Evolutionary conservation across 176 grass and related monocot genomes (phyloP), one percentile per base, ranked within the genome.

Genomic region (Eleusine coracana): DNA sequence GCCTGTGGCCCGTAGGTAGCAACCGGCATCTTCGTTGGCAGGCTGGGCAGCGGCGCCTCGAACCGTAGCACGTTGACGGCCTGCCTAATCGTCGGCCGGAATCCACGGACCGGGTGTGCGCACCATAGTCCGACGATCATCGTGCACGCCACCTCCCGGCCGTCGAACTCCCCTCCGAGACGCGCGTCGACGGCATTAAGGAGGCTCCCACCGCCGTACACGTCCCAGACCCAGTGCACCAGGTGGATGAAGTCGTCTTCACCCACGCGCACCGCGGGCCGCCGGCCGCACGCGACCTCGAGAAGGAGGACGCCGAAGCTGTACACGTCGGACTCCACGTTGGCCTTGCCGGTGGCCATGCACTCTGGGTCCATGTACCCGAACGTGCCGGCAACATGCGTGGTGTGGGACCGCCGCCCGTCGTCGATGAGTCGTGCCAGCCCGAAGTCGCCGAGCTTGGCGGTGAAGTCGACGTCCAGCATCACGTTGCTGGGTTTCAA

Each of bases 301-400:
- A 92, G 69, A 0, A 87, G 80, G n/a, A 92, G 69, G 12, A 90
- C 80, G 3, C 91, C 84, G 34, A 92, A 89, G 84, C 91, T 83
- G 68, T 86, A 92, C 3, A 86, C 45, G 20, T 89, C 61, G 0
- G 59, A 84, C 40, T 82, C 73, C 1, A 49, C 36, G 23, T 10
- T 55, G 17, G 51, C 51, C 17, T 17, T 55, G 51, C 51, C 51
- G 4, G 51, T 55, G 4, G 20, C 51, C 5, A 23, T 10, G 81
- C 68, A 80, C 5, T 79, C 75, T 0, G 75, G 87, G 42, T 88
- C 87, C 50, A 84, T 89, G 41, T 89, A 89, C 4, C 87, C 87
- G 76, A 59, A 68, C 0, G 87, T 88, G 2, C 81, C 81, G 15
- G 81, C 86, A 40, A 74, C 21, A 27, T n/a, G 75, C 0, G 81